Base-by-base conservation (phyloP, 2,329 filamentous ascomycete species). In the Talaromyces sp. region DNA sequence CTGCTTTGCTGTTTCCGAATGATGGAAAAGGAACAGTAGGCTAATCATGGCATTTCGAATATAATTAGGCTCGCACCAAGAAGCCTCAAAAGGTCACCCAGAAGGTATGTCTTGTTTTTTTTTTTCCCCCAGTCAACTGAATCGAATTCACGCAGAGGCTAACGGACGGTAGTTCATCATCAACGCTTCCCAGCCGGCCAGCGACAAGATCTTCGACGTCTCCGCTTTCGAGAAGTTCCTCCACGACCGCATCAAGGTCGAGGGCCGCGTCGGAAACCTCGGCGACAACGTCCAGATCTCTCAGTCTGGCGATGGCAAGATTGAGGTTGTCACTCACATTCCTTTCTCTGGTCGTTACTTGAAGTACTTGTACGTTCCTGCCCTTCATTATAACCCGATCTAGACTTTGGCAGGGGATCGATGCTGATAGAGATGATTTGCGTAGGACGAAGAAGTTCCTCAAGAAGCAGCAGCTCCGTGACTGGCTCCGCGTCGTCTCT, bases 391-490 rank as follows among this genome's bases (percentile, higher is more conserved):
- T n/a, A n/a, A n/a, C n/a, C n/a, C n/a, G n/a, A n/a, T n/a, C n/a
- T n/a, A n/a, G n/a, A n/a, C n/a, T n/a, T n/a, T n/a, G n/a, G n/a
- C n/a, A n/a, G n/a, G 3, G 40, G 9, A 11, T 11, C 12, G 5
- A 9, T 44, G 12, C 40, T 55, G 18, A 39, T 12, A 1, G 23
- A n/a, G 11, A 3, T 18, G 35, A 21, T 5, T n/a, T 1, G 35
- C 9, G 61, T 71, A 96, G 92, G 80, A 99, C 95, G 81, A 99
- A 99, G 92, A 99, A 99, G 88, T 99, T 96, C 90, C 90, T 99
- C 83, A 99, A 99, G 92, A 99, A 99, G 91, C 92, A 97, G 87
- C 93, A 98, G 88, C 91, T 99, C 80, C 92, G 95, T 84, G 95
- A 99, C 87, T 99, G 95, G 95, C 91, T 99, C 78, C 93, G 95